Evolutionary conservation across 352 stramenopile genomes (phyloP), one percentile per base, ranked within the genome.

Genomic region (Thraustochytrium sp.): DNA sequence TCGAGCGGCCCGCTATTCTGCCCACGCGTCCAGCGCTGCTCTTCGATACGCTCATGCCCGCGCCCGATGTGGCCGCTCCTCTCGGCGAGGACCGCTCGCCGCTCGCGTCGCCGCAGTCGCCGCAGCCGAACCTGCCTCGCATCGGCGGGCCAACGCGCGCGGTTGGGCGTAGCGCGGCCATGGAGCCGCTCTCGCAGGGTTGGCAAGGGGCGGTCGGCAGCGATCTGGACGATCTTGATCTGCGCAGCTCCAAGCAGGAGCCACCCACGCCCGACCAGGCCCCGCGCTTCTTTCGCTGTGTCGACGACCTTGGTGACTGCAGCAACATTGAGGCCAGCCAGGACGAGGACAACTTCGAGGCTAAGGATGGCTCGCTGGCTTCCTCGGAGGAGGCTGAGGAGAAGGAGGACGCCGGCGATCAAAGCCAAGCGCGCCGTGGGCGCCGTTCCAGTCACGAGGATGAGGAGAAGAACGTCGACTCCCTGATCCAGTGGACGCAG

Each of bases 1-100:
- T 55, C 26, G 65, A 55, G 42, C 23, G 26, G 8, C 49, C 65
- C 16, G 49, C 42, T 8, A 77, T 77, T 75, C 46, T 77, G 0
- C 65, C 65, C 34, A 77, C 65, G 26, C 36, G 65, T 18, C 65
- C 65, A 34, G 16, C 42, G 29, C 46, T 77, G 11, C 31, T 77
- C 13, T 77, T 77, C 46, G 49, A 62, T 36, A 77, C 65, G 18
- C 49, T 77, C 18, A 11, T 77, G 46, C 65, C 65, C 16, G 5
- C 36, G 42, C 59, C 59, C 36, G 59, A 72, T 72, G 40, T 49
- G 34, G 26, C 36, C 13, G 26, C 9, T 18, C 59, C 59, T 2
- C 9, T 44, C 13, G 8, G 46, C 26, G 59, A 72, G 46, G 59
- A 72, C 9, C 59, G 59, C 59, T 72, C 59, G 16, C 59, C 59